These are phyloP conservation scores for Eucalyptus regnans DNA, from an alignment of 345 rosid species.

Conservation along the genomic window DNA sequence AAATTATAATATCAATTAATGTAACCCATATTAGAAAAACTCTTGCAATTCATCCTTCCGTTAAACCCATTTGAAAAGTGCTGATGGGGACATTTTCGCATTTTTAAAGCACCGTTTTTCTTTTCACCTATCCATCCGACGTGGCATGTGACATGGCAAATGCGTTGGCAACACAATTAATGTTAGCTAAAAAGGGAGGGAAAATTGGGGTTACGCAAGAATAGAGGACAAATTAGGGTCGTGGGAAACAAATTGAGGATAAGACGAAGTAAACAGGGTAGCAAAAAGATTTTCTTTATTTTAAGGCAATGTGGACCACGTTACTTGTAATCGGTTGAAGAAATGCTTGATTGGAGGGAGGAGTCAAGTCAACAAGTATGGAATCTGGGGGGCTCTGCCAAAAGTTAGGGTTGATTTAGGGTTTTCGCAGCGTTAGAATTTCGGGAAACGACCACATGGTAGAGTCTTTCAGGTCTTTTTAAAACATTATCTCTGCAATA, in stretches of 20 bases:
- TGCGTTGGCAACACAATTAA: not conserved
- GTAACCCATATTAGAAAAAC: too few species aligned
- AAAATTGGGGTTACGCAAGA: not conserved
- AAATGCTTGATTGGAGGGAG: not conserved
- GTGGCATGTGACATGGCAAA: not conserved
- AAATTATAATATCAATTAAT: too few species aligned
- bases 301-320: not conserved
- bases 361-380: not conserved
- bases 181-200: not conserved
- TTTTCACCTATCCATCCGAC: not conserved
- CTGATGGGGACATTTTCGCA: accelerated
- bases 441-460: not conserved
- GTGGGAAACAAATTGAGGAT: not conserved
- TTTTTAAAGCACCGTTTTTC: too few species aligned
- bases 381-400: not conserved
- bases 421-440: not conserved
- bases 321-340: not conserved
- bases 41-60: not conserved
- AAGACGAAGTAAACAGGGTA: not conserved
- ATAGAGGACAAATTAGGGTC: not conserved
- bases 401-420: not conserved
- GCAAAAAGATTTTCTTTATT: not conserved
- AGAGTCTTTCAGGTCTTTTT: not conserved
- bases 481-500: not conserved
- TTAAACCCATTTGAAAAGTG: not conserved